Evolutionary conservation across 2,329 filamentous ascomycete genomes (phyloP), one percentile per base, ranked within the genome.

Genomic region (Aquanectria penicillioides): DNA sequence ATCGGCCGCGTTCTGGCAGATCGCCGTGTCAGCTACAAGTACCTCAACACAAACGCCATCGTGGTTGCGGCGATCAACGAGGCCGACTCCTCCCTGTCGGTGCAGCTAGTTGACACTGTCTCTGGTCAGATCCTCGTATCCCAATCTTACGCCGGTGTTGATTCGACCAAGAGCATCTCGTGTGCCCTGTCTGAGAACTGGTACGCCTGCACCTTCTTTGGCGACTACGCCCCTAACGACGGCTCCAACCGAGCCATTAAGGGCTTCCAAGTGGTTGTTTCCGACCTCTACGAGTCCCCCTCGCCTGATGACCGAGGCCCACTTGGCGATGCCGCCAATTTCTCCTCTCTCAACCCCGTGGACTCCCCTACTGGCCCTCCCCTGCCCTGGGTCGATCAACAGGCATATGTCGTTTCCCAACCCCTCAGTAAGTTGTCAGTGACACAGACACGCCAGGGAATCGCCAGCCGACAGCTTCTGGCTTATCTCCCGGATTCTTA

Each of bases 21-120:
- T 71, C 87, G 95, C 37, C 89, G 89, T n/a, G 95, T 99, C 43
- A 86, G 94, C 63, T 99, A 99, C 86, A 99, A 99, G 78, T 98
- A 98, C 73, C 80, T 99, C 34, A 97, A 96, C 78, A 88, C 92
- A 0, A 97, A 97, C 76, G 85, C 92, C 6, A 82, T 93, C 3
- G 83, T 98, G 1, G 82, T 97, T 40, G 91, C 91, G 2, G 83
- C 91, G 1, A 78, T 88, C 3, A 83, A 89, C 28, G 83, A 89
- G 18, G 78, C 80, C 10, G 71, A 82, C 3, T 83, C 80, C 4
- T 83, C 83, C 1, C 86, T 93, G 7, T 89, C 87, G 0, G 82
- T 96, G 62, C 93, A 94, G 70, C 82, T 98, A 10, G 75, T 99
- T 12, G 94, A 99, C 72, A 91, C 91, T 2, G 84, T 97, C 6